Evolutionary conservation across 108 stramenopile species (phyloP).

Genomic region (Aureococcus anophagefferens): DNA sequence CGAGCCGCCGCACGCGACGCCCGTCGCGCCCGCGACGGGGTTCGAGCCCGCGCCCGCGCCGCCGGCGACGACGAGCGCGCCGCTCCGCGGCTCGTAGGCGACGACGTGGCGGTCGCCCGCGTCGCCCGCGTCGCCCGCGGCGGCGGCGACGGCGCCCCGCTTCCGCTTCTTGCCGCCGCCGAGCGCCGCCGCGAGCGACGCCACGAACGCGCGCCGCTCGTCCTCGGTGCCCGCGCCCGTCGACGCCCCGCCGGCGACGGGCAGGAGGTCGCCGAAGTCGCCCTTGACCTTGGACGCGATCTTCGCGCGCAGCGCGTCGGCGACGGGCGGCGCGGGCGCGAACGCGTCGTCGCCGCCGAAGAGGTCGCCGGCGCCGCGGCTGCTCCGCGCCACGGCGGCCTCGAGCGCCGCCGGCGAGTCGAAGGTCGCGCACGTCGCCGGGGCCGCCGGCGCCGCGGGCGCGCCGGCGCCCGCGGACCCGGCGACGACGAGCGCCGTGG

Average conservation of each 20-base stretch:
- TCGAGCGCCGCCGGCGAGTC: too few species aligned
- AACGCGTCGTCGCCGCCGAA: neutral
- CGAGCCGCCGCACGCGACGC: neutral
- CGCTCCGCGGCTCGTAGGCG: neutral
- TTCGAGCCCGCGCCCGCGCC: neutral
- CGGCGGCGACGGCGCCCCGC: neutral
- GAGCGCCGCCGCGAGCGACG: neutral
- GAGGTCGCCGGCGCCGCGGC: too few species aligned
- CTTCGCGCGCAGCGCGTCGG: neutral
- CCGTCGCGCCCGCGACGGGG: neutral
- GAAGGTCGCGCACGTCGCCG: too few species aligned
- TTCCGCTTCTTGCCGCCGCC: neutral
- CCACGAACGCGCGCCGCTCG: neutral
- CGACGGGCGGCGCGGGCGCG: neutral
- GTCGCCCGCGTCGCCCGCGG: neutral
- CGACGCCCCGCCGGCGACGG: neutral
- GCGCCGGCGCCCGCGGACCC: too few species aligned
- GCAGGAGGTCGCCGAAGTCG: neutral
- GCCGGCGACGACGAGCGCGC: neutral
- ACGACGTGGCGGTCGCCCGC: neutral
- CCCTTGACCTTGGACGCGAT: neutral
- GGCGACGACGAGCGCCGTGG: too few species aligned
- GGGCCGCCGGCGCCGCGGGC: too few species aligned
- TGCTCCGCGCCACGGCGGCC: too few species aligned
- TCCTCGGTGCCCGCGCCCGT: neutral